Evolutionary conservation across 805 yeast species (phyloP).

Genomic region (Starmerella etchellsii): DNA sequence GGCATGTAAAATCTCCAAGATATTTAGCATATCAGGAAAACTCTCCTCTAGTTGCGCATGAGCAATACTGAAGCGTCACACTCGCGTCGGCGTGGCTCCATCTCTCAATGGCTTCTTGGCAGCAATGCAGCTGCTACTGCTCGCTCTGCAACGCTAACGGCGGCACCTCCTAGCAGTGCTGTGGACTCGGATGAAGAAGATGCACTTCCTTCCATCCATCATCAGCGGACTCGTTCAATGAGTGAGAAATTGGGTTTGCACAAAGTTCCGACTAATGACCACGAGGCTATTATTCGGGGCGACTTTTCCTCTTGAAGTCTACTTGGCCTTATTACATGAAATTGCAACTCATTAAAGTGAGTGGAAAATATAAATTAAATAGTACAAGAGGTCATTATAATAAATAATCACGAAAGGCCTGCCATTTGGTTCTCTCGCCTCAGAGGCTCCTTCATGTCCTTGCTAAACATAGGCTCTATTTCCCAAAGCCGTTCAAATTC

Average conservation of each 20-base stretch:
- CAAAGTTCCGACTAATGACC: slow-evolving; percentile 12
- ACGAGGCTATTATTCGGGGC: slow-evolving; percentile 14
- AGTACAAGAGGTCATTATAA: neutral
- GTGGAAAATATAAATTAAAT: neutral
- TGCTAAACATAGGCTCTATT: neutral
- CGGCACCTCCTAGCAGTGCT: neutral
- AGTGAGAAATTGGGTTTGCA: slow-evolving; percentile 9
- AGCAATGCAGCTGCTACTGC: slow-evolving; percentile 1
- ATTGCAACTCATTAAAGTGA: too few relatives aligned
- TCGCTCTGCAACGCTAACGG: neutral
- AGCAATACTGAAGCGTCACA: neutral
- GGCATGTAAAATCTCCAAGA: too few relatives aligned
- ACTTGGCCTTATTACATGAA: too few relatives aligned
- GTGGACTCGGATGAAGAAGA: neutral
- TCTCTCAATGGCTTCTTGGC: slow-evolving; percentile 12
- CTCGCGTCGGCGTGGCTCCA: slow-evolving; percentile 6
- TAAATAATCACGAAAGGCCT: too few relatives aligned
- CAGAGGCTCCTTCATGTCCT: too few relatives aligned
- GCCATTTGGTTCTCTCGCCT: too few relatives aligned
- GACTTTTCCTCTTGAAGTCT: slow-evolving; percentile 2
- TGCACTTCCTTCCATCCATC: neutral
- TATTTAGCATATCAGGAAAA: too few relatives aligned
- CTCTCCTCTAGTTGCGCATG: too few relatives aligned
- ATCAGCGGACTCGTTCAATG: slow-evolving; percentile 7
- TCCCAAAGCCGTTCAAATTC: slow-evolving; percentile 41